Base-by-base conservation (phyloP, 148 eudicot genomes). In the Nepenthes mirabilis region DNA sequence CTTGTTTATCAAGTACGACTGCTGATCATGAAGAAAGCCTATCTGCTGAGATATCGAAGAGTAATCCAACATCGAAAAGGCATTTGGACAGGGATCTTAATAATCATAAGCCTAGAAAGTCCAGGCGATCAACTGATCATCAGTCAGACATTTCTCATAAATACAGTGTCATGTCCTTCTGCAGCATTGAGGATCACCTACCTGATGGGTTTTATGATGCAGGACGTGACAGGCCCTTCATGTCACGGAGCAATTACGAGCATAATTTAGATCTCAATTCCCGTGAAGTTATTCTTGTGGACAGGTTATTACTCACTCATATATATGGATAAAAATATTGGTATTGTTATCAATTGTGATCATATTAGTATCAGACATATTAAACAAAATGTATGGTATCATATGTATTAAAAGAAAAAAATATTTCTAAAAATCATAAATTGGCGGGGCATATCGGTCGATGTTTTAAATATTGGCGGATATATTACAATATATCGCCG, bases 121-220 rank as follows among this genome's bases (percentile, higher is more conserved):
- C 73, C 43, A 65, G 85, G 61, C 80, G 84, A 73, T 82, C 88
- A 70, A 66, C 67, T 59, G 79, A 72, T 59, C 69, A 67, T 59
- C 79, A 74, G 40, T 52, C 72, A 55, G 79, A 80, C 63, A 23
- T 86, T 37, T 80, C 95, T 34, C 67, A 66, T 55, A 84, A 86
- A 71, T 93, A 93, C 66, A 88, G 71, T 70, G 69, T 62, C 33
- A 66, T 52, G 59, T 93, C 98, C n/a, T 82, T 85, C 67, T 93
- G 98, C 72, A 74, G 96, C 61, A 57, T 76, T 64, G 79, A 82
- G 53, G 98, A 93, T 68, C 66, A 63, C 77, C 72, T 93, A 48
- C 81, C 88, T 34, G 98, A 93, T 77, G 98, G 98, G 23, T 93
- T 93, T 70, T 93, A 83, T 83, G 98, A 93, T 77, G 98, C 96